Conservation (phyloP, 2,329 filamentous ascomycete species). For the Neofusicoccum ribis region DNA sequence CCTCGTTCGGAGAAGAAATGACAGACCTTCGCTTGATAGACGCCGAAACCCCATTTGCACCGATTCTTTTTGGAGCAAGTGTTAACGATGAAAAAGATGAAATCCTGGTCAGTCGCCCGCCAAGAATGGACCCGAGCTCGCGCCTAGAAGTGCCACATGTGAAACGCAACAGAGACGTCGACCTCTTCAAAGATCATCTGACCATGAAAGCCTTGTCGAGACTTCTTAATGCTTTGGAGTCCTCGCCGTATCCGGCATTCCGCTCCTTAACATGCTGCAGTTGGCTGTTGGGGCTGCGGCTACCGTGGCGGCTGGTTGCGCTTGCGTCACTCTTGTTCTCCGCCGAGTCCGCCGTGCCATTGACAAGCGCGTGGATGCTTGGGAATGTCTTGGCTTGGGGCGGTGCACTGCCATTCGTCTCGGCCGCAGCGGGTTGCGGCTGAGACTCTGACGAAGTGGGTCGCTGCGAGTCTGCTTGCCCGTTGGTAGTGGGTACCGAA, state of each 20-base stretch:
- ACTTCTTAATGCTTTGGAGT: slow-evolving; percentile 18
- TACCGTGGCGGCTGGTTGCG: slow-evolving; percentile 42
- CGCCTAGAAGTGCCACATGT: neutral
- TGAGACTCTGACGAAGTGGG: slow-evolving; percentile 48
- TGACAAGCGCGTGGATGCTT: slow-evolving; percentile 52
- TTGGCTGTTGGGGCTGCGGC: slow-evolving; percentile 38
- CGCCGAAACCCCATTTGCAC: neutral
- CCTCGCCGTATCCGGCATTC: slow-evolving; percentile 15
- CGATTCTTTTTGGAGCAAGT: neutral
- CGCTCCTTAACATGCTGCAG: slow-evolving; percentile 15
- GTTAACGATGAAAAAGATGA: neutral
- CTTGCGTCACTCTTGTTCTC: slow-evolving; percentile 31
- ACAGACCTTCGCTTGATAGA: neutral
- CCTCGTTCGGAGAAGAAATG: neutral
- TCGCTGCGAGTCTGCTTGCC: slow-evolving; percentile 31
- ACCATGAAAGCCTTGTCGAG: slow-evolving; percentile 20
- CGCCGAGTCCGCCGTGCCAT: slow-evolving; percentile 30
- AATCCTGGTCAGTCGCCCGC: neutral
- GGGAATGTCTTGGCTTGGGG: slow-evolving; percentile 50
- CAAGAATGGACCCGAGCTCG: neutral
- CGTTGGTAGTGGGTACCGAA: slow-evolving; percentile 31
- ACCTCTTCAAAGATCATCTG: slow-evolving; percentile 15
- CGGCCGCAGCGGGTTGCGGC: slow-evolving; percentile 39
- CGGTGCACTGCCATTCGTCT: slow-evolving; percentile 29
- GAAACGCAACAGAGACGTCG: slow-evolving; percentile 10